Conservation (phyloP, 371 early-diverging fungal species). For the Mycotypha africana region DNA sequence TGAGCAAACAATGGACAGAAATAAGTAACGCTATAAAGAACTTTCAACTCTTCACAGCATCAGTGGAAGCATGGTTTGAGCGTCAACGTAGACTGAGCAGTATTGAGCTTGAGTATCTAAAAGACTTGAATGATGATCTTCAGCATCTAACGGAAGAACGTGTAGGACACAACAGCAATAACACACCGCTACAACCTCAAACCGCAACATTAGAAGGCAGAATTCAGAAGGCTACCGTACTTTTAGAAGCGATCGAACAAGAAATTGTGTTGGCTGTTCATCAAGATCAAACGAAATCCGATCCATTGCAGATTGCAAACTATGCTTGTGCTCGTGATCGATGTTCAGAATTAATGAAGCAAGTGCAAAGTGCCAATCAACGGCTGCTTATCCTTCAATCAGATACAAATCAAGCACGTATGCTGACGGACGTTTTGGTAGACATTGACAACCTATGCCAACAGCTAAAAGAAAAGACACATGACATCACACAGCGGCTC, state of each 20-base stretch:
- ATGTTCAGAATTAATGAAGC: conserved; percentile 12
- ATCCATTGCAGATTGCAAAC: conserved; percentile 39
- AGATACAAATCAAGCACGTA: conserved; percentile 27
- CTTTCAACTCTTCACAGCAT: too few species aligned
- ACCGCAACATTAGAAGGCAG: conserved; percentile 12
- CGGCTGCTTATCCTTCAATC: conserved; percentile 21
- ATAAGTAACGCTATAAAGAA: too few species aligned
- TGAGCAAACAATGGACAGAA: too few species aligned
- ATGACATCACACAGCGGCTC: too few species aligned
- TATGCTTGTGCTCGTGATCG: conserved; percentile 40
- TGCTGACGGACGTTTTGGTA: conserved; percentile 22
- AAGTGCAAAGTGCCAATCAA: conserved; percentile 10
- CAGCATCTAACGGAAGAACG: conserved; percentile 24
- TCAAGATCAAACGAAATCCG: conserved; percentile 18
- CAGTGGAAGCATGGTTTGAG: too few species aligned
- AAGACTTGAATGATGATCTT: conserved; percentile 25
- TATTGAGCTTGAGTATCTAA: conserved; percentile 17
- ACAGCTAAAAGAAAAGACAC: conserved; percentile 19
- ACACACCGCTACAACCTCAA: neutral
- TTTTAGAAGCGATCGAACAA: conserved; percentile 17
- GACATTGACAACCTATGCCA: conserved; percentile 19
- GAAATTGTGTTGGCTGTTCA: conserved; percentile 9
- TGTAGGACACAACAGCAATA: conserved; percentile 5
- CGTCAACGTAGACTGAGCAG: conserved; percentile 28
- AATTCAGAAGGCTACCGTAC: conserved; percentile 15